These are phyloP conservation scores for Trichophyton verrucosum DNA, from an alignment of 2,329 filamentous ascomycete genomes.

Conservation along the genomic window DNA sequence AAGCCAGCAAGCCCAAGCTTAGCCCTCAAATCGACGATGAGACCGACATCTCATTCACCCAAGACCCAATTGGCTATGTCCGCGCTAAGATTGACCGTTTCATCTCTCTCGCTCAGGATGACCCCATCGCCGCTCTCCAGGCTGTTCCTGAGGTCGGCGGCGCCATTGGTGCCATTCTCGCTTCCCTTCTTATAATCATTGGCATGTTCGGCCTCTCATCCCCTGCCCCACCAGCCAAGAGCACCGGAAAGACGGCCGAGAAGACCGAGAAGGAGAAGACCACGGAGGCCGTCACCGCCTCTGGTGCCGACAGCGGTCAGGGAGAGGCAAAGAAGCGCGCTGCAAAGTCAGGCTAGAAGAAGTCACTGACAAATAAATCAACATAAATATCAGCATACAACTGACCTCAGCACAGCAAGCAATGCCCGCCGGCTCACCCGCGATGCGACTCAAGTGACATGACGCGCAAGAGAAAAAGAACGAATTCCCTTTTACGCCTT, in stretches of 20 bases:
- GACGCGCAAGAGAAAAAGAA: background rate
- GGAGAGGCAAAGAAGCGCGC: conserved; percentile 51
- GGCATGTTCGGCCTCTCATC: conserved; percentile 52
- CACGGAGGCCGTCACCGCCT: conserved; percentile 43
- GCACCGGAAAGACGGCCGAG: conserved; percentile 57
- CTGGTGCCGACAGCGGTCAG: conserved; percentile 63
- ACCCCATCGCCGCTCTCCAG: conserved; percentile 73
- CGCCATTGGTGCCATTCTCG: conserved; percentile 57
- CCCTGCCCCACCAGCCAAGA: conserved; percentile 53
- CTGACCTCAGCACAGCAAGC: background rate
- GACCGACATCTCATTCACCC: conserved; percentile 72
- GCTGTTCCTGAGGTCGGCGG: conserved; percentile 85
- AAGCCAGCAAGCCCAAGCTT: conserved; percentile 64
- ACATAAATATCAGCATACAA: background rate
- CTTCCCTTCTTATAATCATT: conserved; percentile 59
- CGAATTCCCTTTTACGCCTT: background rate
- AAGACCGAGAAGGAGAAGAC: conserved; percentile 41
- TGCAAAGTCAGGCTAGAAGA: background rate
- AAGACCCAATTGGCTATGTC: conserved; percentile 77
- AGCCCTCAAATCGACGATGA: conserved; percentile 45
- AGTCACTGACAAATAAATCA: background rate
- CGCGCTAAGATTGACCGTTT: conserved; percentile 92
- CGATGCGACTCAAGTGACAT: background rate
- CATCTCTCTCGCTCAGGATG: conserved; percentile 66
- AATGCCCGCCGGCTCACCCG: background rate